Evolutionary conservation across 345 rosid species (phyloP).

Genomic region (Gynandropsis gynandra): DNA sequence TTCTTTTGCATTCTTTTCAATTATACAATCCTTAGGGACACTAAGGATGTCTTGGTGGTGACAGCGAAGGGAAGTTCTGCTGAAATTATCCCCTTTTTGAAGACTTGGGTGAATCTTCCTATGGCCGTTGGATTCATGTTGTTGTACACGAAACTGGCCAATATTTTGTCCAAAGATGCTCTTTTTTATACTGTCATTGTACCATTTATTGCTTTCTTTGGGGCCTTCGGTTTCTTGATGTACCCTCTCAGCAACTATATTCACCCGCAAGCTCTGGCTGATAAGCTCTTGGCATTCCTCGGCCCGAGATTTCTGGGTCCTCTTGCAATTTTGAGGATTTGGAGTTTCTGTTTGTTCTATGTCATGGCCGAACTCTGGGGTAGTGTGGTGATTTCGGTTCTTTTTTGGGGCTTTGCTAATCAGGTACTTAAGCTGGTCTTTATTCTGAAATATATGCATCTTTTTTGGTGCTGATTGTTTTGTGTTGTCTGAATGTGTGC

Average conservation of each 20-base stretch:
- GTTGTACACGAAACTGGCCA: conserved; percentile 66
- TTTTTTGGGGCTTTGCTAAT: conserved; percentile 98
- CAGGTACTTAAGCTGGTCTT: conserved; percentile 48
- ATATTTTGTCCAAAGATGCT: conserved; percentile 77
- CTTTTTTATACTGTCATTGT: conserved; percentile 76
- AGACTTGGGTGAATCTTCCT: conserved; percentile 98
- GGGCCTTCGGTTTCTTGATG: conserved; percentile 85
- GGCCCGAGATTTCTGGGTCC: conserved; percentile 98
- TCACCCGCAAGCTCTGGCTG: conserved; percentile 83
- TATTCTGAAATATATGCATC: background rate
- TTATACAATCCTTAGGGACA: conserved; percentile 94
- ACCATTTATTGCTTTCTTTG: conserved; percentile 89
- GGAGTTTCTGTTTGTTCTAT: conserved; percentile 95
- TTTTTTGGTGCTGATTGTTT: background rate
- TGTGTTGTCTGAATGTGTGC: background rate
- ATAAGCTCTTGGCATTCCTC: conserved; percentile 58
- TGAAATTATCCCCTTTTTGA: conserved; percentile 90
- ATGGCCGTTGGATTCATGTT: conserved; percentile 98
- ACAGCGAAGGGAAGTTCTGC: conserved; percentile 96
- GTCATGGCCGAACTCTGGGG: conserved; percentile 99
- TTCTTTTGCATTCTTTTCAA: conserved; percentile 93
- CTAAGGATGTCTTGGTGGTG: conserved; percentile 93
- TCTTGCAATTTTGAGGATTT: conserved; percentile 87
- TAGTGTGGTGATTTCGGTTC: conserved; percentile 90
- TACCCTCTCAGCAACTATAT: conserved; percentile 83